Evolutionary conservation across 2,329 filamentous ascomycete species (phyloP).

Genomic region (Beauveria bassiana): DNA sequence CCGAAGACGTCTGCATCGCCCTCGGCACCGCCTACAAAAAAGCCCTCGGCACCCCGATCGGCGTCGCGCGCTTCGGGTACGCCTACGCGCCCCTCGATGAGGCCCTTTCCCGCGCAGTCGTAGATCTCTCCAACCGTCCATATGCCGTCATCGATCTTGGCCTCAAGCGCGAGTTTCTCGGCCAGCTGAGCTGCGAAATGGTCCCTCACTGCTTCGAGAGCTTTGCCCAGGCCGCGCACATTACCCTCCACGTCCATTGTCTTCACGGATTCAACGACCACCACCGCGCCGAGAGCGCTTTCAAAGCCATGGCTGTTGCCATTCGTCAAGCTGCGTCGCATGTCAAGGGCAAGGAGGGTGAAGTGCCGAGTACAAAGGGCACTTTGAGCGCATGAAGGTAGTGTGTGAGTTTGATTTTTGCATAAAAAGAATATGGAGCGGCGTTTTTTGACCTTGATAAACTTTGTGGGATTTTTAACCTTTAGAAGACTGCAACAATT

Average conservation of each 20-base stretch:
- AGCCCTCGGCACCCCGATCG: slow-evolving; percentile 69
- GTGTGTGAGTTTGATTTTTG: neutral
- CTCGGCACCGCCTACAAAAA: slow-evolving; percentile 77
- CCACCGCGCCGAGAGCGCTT: slow-evolving; percentile 90
- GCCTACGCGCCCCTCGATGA: slow-evolving; percentile 94
- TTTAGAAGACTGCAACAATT: neutral
- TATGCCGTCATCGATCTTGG: slow-evolving; percentile 78
- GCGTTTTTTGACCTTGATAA: neutral
- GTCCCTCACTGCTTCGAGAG: slow-evolving; percentile 90
- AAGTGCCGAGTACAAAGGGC: slow-evolving; percentile 94
- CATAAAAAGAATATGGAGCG: neutral
- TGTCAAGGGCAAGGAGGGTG: slow-evolving; percentile 74
- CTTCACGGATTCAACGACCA: slow-evolving; percentile 89
- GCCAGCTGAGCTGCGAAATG: slow-evolving; percentile 92
- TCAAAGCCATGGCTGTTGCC: slow-evolving; percentile 91
- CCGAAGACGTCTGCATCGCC: slow-evolving; percentile 90
- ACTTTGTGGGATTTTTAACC: neutral
- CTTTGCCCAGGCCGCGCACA: slow-evolving; percentile 81
- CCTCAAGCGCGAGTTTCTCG: slow-evolving; percentile 85
- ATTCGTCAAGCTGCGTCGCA: slow-evolving; percentile 67
- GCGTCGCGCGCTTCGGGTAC: slow-evolving; percentile 82
- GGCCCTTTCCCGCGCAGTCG: slow-evolving; percentile 84
- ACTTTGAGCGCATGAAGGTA: slow-evolving; percentile 56
- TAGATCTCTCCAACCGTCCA: slow-evolving; percentile 90
- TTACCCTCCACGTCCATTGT: slow-evolving; percentile 95